These are phyloP conservation scores for Xylona heveae DNA, from an alignment of 495 filamentous ascomycete species.

Conservation along the genomic window DNA sequence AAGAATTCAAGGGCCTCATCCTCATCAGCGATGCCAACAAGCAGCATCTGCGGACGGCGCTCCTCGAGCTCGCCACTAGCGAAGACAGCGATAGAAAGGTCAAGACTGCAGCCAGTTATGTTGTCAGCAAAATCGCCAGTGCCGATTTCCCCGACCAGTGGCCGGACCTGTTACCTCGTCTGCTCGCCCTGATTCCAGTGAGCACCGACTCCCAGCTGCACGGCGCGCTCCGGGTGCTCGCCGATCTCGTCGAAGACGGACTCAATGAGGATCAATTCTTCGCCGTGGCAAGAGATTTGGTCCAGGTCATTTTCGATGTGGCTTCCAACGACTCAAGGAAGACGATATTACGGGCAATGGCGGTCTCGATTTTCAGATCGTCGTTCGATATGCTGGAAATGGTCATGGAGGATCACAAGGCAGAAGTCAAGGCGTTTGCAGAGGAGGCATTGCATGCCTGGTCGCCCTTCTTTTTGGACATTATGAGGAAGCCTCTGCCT, in stretches of 20 bases:
- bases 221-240: slow-evolving; percentile 70
- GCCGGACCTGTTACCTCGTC: slow-evolving; percentile 61
- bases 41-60: slow-evolving; percentile 38
- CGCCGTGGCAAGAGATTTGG: slow-evolving; percentile 57
- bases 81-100: slow-evolving; percentile 63
- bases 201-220: slow-evolving; percentile 61
- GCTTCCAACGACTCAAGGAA: slow-evolving; percentile 55
- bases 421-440: slow-evolving; percentile 67
- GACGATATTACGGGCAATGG: slow-evolving; percentile 53
- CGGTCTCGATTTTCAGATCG: slow-evolving; percentile 68
- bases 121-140: slow-evolving; percentile 89
- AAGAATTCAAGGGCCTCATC: slow-evolving; percentile 44
- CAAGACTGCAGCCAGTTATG: slow-evolving; percentile 64
- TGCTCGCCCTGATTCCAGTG: slow-evolving; percentile 54
- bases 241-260: slow-evolving; percentile 78
- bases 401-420: slow-evolving; percentile 77
- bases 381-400: slow-evolving; percentile 93
- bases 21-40: slow-evolving; percentile 44
- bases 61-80: slow-evolving; percentile 61
- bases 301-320: slow-evolving; percentile 62
- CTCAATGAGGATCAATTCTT: slow-evolving; percentile 92
- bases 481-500: slow-evolving; percentile 50
- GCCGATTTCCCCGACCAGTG: slow-evolving; percentile 87
- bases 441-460: slow-evolving; percentile 63
- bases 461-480: slow-evolving; percentile 67